These are phyloP conservation scores for Eucalyptus urophylla DNA, from an alignment of 345 rosid species.

Conservation along the genomic window DNA sequence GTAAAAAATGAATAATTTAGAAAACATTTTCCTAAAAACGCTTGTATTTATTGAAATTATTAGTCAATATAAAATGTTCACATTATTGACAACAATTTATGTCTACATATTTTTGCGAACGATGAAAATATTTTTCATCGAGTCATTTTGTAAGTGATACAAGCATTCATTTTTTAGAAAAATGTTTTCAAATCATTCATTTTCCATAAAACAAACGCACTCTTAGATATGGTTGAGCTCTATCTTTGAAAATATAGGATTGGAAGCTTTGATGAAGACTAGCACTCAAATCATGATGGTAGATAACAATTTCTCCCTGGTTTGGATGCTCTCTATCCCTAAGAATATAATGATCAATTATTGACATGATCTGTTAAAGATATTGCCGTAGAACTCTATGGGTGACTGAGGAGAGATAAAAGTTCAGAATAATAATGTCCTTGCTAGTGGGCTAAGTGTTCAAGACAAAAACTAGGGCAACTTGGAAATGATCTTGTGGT, in stretches of 20 bases:
- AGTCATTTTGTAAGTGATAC: too few relatives aligned
- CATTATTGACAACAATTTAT: too few relatives aligned
- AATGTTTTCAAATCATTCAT: too few relatives aligned
- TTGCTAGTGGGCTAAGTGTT: background rate
- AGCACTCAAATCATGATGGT: background rate
- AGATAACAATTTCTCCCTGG: background rate
- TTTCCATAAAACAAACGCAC: too few relatives aligned
- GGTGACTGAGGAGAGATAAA: background rate
- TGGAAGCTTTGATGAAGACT: background rate
- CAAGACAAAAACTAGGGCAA: background rate
- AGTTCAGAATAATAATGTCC: background rate
- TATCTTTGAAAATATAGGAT: background rate
- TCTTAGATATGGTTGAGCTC: background rate
- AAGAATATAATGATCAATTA: background rate
- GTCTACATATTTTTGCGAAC: too few relatives aligned
- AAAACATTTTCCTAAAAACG: too few relatives aligned
- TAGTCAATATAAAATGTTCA: too few relatives aligned
- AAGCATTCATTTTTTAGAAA: too few relatives aligned
- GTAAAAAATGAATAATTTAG: too few relatives aligned
- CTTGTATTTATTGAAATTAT: too few relatives aligned
- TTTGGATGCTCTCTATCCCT: background rate
- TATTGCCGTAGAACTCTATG: background rate
- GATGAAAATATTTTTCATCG: too few relatives aligned
- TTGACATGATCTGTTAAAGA: background rate
- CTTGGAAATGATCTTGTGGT: background rate